These are phyloP conservation scores for Dactylellina haptotyla DNA, from an alignment of 2,329 filamentous ascomycete species.

Conservation along the genomic window DNA sequence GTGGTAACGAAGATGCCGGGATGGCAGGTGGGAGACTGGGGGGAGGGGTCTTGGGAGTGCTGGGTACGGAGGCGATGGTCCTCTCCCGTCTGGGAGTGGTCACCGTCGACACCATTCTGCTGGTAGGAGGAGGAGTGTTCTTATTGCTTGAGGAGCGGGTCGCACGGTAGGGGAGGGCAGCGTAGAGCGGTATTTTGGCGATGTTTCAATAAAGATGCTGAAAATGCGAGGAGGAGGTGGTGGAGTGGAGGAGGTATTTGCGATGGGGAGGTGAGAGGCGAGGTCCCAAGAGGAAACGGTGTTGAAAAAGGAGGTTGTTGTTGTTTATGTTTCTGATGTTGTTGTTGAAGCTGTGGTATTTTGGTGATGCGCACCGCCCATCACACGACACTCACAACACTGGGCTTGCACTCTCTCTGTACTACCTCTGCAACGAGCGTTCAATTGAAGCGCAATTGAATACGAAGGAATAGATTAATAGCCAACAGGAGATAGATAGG, in stretches of 20 bases:
- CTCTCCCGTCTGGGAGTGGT: conserved; percentile 37
- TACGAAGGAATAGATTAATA: conserved; percentile 4
- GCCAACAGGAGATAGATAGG: not conserved
- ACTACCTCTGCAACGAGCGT: not conserved
- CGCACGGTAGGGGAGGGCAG: conserved; percentile 21
- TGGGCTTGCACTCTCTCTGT: not conserved
- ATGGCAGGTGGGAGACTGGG: conserved; percentile 46
- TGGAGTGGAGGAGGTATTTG: not conserved
- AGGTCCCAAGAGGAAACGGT: not conserved
- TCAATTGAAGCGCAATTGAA: not conserved
- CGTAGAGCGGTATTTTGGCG: no score
- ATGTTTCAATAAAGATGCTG: not conserved
- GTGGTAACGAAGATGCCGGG: conserved; percentile 35
- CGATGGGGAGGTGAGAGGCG: not conserved
- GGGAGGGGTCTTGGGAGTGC: conserved; percentile 45
- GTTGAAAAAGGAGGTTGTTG: not conserved
- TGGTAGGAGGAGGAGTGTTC: not conserved
- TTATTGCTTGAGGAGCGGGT: not conserved
- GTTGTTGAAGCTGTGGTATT: conserved; percentile 26
- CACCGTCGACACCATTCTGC: conserved; percentile 45
- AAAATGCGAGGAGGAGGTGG: not conserved
- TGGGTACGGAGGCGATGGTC: conserved; percentile 36
- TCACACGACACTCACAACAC: conserved; percentile 2
- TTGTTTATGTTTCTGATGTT: conserved; percentile 40
- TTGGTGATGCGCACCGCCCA: conserved; percentile 60